Percentiles rank a stretch among this genome's conserved stretches.
These are phyloP conservation scores for Kodamaea kaohsiungensis DNA, from an alignment of 805 yeast species.

Conservation along the genomic window DNA sequence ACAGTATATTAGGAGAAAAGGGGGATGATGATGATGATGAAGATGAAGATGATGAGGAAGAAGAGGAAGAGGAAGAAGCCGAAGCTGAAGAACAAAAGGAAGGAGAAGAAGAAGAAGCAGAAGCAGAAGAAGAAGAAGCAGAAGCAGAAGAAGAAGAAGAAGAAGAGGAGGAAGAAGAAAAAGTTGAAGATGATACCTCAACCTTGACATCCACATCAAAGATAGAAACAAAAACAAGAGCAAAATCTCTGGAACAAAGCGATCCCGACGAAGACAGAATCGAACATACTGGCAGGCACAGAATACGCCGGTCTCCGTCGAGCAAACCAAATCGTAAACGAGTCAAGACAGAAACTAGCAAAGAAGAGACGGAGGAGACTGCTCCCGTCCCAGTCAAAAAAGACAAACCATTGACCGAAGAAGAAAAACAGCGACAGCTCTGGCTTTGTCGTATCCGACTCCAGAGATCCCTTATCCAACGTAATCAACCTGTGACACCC, in stretches of 20 bases:
- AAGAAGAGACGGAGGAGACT: background rate
- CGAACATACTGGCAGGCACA: conserved; percentile 5
- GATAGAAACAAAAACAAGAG: background rate
- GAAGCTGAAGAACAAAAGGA: conserved; percentile 15
- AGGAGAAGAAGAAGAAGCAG: conserved; percentile 15
- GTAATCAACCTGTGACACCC: conserved; percentile 43
- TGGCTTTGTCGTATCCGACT: conserved; percentile 50
- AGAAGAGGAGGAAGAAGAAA: background rate
- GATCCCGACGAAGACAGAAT: background rate
- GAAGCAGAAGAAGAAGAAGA: conserved; percentile 1
- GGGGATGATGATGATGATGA: conserved; percentile 26
- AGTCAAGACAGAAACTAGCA: background rate
- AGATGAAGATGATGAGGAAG: conserved; percentile 20
- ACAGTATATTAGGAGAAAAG: conserved; percentile 22
- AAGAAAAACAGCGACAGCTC: conserved; percentile 45
- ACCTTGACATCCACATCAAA: background rate
- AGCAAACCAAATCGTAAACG: conserved; percentile 4
- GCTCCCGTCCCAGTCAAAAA: conserved; percentile 3
- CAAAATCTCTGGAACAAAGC: background rate
- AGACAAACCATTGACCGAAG: conserved; percentile 27
- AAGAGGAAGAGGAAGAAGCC: conserved; percentile 15
- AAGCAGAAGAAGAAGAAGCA: conserved; percentile 10
- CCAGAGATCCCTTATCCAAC: conserved; percentile 50
- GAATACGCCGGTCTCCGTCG: conserved; percentile 4
- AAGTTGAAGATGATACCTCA: background rate